Base-by-base conservation (phyloP, 1,284 basidiomycete species). In the Exsudoporus floridanus region DNA sequence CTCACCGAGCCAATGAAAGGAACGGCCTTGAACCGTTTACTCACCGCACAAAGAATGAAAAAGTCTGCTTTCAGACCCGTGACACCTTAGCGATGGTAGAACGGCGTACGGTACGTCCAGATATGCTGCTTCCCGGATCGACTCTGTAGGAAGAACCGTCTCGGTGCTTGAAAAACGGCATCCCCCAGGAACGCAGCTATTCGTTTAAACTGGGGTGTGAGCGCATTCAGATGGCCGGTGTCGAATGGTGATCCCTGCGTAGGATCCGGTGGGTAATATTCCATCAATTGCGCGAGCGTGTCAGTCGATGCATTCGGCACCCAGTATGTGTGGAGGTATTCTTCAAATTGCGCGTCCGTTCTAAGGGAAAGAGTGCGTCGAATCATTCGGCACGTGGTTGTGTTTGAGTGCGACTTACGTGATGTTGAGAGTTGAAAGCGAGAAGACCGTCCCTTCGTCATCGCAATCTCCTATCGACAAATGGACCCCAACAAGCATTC, bases 371-470 rank as follows among this genome's bases (percentile, higher is more conserved):
- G 14, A 12, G 7, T 9, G 5, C 8, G 16, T 23, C 35, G 3
- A 25, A 16, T 28, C 3, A n/a, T 2, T 31, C 10, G 9, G 19
- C 35, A n/a, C 9, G 4, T 12, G 1, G 18, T 5, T 8, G 4
- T 5, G 7, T 7, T 19, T 30, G 8, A 14, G 19, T 30, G 7
- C 0, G 4, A 6, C 49, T 49, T 25, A 51, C 50, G 37, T 77
- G 56, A 79, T 55, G 43, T 79, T 77, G 27, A 73, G 46, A 7
- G 60, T 73, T 3, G 75, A 67, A 2, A 81, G 56, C 0, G 77
- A 71, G 57, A 81, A 81, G 0, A 77, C 30, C 0, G 79, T 81
- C n/a, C 80, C 80, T 81, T 82, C 80, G 51, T 81, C 80, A 49
- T 81, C 79, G 45, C 73, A 75, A 50, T 25, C 72, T 25, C 75